Percentiles rank a stretch among this genome's conserved stretches.
Conservation (phyloP, 1,284 basidiomycete genomes). For the Cutaneotrichosporon sp. region DNA sequence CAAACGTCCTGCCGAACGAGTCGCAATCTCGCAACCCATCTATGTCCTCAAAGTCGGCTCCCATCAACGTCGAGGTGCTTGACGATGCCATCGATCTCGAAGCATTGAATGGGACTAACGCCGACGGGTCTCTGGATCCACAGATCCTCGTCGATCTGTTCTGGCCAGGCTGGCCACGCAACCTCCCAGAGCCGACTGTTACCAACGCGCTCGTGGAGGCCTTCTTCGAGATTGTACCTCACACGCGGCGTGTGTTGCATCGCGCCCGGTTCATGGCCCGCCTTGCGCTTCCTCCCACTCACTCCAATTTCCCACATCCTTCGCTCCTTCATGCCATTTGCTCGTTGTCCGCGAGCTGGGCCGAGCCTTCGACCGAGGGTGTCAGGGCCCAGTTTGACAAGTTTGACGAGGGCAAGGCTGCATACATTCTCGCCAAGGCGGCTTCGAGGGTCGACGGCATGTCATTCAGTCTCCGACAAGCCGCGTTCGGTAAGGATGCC, state of each 20-base stretch:
- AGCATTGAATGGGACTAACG: not conserved
- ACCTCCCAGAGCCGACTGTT: slow-evolving; percentile 45
- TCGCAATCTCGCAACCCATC: no score
- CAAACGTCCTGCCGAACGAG: not conserved
- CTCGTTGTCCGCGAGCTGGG: slow-evolving; percentile 43
- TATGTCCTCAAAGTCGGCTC: not conserved
- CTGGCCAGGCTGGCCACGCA: slow-evolving; percentile 48
- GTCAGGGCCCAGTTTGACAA: no score
- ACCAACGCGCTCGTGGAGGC: slow-evolving; percentile 45
- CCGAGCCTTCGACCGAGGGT: not conserved
- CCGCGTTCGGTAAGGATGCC: slow-evolving; percentile 39
- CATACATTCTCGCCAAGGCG: slow-evolving; percentile 1
- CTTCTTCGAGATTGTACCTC: slow-evolving; percentile 46
- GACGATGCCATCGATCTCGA: not conserved
- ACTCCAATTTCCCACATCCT: slow-evolving; percentile 49
- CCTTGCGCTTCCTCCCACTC: slow-evolving; percentile 50
- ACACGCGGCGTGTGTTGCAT: slow-evolving; percentile 45
- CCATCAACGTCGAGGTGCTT: not conserved
- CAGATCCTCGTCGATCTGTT: slow-evolving; percentile 44
- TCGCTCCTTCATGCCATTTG: slow-evolving; percentile 50
- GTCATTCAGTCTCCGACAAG: slow-evolving; percentile 34
- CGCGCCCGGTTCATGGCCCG: slow-evolving; percentile 45
- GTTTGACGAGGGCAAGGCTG: not conserved
- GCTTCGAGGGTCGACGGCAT: slow-evolving; percentile 2
- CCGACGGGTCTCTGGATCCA: slow-evolving; percentile 31